Percentiles rank a stretch among this genome's conserved stretches.
Evolutionary conservation across 2,329 filamentous ascomycete species (phyloP).

Genomic region (Colletotrichum shisoi): DNA sequence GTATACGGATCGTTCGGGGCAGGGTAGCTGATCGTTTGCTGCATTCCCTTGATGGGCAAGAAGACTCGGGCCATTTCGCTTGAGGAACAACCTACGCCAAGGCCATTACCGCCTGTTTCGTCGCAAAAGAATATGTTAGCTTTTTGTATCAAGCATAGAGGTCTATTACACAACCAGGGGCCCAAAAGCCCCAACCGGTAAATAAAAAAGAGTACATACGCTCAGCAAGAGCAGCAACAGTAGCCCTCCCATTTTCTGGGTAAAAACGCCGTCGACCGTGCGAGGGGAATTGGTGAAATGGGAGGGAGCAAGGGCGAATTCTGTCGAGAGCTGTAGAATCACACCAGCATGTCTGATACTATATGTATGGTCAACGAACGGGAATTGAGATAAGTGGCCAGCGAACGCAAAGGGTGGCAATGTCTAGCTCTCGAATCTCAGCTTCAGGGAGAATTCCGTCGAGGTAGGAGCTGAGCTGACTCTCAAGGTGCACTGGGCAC

Average conservation of each 20-base stretch:
- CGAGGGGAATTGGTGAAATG: not conserved
- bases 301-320: not conserved
- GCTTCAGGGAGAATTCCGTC: slow-evolving; percentile 37
- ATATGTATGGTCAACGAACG: slow-evolving; percentile 6
- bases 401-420: not conserved
- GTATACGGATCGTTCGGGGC: slow-evolving; percentile 25
- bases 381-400: not conserved
- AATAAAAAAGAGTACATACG: slow-evolving; percentile 45
- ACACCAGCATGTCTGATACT: slow-evolving; percentile 32
- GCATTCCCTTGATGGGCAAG: not conserved
- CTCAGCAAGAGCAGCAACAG: slow-evolving; percentile 53
- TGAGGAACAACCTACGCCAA: slow-evolving; percentile 58
- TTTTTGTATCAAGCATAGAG: slow-evolving; percentile 8
- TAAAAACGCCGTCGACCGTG: slow-evolving; percentile 23
- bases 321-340: slow-evolving; percentile 22
- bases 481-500: slow-evolving; percentile 11
- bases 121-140: slow-evolving; percentile 18
- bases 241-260: slow-evolving; percentile 51
- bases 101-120: slow-evolving; percentile 63
- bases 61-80: slow-evolving; percentile 28
- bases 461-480: slow-evolving; percentile 28
- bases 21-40: slow-evolving; percentile 11
- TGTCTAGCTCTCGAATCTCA: slow-evolving; percentile 17
- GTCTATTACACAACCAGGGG: slow-evolving; percentile 25
- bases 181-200: slow-evolving; percentile 13